Conservation (phyloP, 1,139 yeast genomes). For the Nadsonia commutata region DNA sequence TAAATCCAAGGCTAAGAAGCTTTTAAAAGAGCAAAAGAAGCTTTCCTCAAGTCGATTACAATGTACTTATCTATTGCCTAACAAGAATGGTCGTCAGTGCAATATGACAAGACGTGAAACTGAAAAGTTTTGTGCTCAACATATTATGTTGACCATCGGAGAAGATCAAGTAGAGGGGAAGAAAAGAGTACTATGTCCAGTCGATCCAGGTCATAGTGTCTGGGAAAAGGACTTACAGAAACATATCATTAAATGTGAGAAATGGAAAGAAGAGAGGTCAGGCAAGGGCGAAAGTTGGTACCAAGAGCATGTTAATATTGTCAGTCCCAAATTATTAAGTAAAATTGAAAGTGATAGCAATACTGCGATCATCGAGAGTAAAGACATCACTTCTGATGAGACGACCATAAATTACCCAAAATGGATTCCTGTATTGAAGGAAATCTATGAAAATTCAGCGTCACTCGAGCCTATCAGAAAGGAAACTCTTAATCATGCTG, state of each 20-base stretch:
- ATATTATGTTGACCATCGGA: conserved; percentile 18
- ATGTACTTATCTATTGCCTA: conserved; percentile 34
- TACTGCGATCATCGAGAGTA: conserved; percentile 9
- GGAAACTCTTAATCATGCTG: conserved; percentile 14
- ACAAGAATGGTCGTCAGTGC: conserved; percentile 39
- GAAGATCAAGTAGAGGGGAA: conserved; percentile 18
- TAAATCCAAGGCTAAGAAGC: not conserved
- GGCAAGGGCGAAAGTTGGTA: conserved; percentile 31
- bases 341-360: conserved; percentile 6
- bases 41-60: conserved; percentile 18
- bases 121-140: conserved; percentile 50
- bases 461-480: conserved; percentile 9
- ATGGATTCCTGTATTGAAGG: conserved; percentile 24
- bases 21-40: not conserved
- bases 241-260: conserved; percentile 49
- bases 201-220: conserved; percentile 62
- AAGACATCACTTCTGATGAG: conserved; percentile 2
- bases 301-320: conserved; percentile 26
- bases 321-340: conserved; percentile 2
- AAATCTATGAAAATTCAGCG: conserved; percentile 12
- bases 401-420: conserved; percentile 13
- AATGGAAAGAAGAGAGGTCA: conserved; percentile 25
- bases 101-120: conserved; percentile 43
- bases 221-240: conserved; percentile 41
- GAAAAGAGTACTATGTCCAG: conserved; percentile 57